These are phyloP conservation scores for Auricularia cornea DNA, from an alignment of 768 basidiomycete species.

Conservation along the genomic window DNA sequence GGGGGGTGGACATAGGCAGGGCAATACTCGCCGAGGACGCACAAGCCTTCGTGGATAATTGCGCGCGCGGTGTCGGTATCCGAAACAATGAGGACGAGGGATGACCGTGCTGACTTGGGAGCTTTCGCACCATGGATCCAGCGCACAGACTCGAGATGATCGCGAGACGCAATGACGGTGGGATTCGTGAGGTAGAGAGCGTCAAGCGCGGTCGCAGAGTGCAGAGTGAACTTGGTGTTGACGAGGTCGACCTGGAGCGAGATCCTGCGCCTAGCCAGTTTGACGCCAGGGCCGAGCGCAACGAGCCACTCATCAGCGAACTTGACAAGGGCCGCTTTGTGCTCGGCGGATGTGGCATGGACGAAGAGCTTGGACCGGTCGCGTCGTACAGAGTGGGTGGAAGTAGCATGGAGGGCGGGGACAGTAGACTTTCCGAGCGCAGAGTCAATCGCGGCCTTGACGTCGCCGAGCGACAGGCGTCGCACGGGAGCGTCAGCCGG, in stretches of 20 bases:
- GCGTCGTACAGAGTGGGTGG: not conserved
- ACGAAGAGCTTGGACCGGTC: not conserved
- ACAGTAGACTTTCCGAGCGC: not conserved
- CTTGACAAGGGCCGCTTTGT: not conserved
- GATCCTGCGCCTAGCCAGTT: not conserved
- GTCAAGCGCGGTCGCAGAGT: not conserved
- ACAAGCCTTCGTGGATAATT: no score
- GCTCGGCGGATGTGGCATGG: not conserved
- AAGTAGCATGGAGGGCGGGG: not conserved
- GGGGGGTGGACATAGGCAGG: not conserved
- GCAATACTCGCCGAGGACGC: not conserved
- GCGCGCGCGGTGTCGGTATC: no score
- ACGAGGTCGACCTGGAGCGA: not conserved
- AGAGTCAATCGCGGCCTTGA: not conserved
- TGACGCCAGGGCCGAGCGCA: not conserved
- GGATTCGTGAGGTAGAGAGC: not conserved
- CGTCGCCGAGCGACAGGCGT: not conserved
- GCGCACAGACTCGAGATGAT: not conserved
- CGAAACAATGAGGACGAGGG: not conserved
- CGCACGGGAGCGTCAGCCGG: not conserved
- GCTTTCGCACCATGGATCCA: not conserved
- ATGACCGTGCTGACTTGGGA: not conserved
- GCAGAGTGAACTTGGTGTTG: not conserved
- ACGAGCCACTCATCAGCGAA: not conserved
- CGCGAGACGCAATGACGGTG: not conserved